Evolutionary conservation across 371 early-diverging fungal species (phyloP).

Genomic region (Rhizopus sp.): DNA sequence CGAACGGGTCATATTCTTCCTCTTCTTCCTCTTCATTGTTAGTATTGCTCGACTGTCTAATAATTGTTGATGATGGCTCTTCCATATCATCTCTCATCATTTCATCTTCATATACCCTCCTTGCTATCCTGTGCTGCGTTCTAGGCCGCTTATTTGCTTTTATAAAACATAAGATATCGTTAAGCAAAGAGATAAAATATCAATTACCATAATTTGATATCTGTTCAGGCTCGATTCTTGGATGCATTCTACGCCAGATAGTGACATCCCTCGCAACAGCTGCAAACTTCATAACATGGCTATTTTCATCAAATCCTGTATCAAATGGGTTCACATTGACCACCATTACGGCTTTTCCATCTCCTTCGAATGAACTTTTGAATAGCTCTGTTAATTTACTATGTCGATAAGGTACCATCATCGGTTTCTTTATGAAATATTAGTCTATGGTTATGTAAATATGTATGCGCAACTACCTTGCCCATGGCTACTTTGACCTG

Average conservation of each 20-base stretch:
- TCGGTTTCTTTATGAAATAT: neutral
- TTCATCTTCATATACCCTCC: neutral
- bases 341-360: slow-evolving; percentile 67
- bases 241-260: slow-evolving; percentile 44
- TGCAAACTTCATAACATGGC: slow-evolving; percentile 68
- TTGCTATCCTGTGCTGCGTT: neutral
- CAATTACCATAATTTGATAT: neutral
- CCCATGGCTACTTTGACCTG: slow-evolving; percentile 46
- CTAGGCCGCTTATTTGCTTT: slow-evolving; percentile 1
- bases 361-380: slow-evolving; percentile 67
- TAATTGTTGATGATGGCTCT: neutral
- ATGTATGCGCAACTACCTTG: slow-evolving; percentile 25
- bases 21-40: slow-evolving; percentile 37
- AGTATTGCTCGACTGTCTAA: neutral
- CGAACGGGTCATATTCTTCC: slow-evolving; percentile 42
- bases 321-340: slow-evolving; percentile 71
- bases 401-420: slow-evolving; percentile 69
- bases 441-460: neutral
- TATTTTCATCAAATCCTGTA: slow-evolving; percentile 61
- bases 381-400: slow-evolving; percentile 73
- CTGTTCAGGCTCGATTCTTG: slow-evolving; percentile 17
- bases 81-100: neutral
- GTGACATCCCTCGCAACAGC: slow-evolving; percentile 65
- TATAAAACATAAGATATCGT: neutral
- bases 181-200: neutral